These are phyloP conservation scores for Polytolypa hystricis DNA, from an alignment of 2,329 filamentous ascomycete genomes.

Conservation along the genomic window DNA sequence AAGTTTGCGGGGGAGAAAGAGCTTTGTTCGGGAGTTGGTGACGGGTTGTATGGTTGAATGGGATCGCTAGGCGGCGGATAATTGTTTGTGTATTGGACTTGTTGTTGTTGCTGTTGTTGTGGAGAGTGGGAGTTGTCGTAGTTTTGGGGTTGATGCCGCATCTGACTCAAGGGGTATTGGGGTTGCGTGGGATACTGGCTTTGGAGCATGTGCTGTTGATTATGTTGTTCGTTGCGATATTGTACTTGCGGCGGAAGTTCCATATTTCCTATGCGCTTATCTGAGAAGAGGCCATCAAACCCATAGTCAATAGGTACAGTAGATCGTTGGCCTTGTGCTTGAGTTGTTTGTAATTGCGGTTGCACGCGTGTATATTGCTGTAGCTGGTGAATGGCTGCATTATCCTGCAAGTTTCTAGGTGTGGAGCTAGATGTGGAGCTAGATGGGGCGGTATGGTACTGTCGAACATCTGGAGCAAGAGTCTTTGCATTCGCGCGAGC, in stretches of 20 bases:
- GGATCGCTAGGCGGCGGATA: too few relatives aligned
- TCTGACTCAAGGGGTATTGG: too few relatives aligned
- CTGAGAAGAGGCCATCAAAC: too few relatives aligned
- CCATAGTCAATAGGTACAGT: too few relatives aligned
- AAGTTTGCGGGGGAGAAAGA: constrained; percentile 33
- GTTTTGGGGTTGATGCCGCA: too few relatives aligned
- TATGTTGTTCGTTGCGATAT: too few relatives aligned
- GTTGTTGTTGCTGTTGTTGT: constrained; percentile 5
- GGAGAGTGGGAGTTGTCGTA: not conserved
- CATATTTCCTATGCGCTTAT: too few relatives aligned
- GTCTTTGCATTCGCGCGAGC: not conserved
- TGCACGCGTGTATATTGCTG: not conserved
- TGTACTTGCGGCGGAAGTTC: too few relatives aligned
- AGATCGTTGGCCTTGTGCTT: not conserved
- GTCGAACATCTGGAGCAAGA: not conserved
- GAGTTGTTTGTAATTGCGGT: not conserved
- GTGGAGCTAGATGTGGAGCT: not conserved
- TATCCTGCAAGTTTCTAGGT: not conserved
- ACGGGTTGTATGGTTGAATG: constrained; percentile 12
- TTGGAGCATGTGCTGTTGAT: too few relatives aligned
- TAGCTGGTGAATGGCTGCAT: not conserved
- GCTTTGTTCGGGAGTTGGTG: constrained; percentile 12
- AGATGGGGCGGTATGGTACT: not conserved
- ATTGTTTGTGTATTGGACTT: too few relatives aligned
- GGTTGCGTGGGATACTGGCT: too few relatives aligned